Percentiles rank a stretch among this genome's conserved stretches.
These are phyloP conservation scores for Chaetomiaceae sp. DNA, from an alignment of 2,329 filamentous ascomycete genomes.

Conservation along the genomic window DNA sequence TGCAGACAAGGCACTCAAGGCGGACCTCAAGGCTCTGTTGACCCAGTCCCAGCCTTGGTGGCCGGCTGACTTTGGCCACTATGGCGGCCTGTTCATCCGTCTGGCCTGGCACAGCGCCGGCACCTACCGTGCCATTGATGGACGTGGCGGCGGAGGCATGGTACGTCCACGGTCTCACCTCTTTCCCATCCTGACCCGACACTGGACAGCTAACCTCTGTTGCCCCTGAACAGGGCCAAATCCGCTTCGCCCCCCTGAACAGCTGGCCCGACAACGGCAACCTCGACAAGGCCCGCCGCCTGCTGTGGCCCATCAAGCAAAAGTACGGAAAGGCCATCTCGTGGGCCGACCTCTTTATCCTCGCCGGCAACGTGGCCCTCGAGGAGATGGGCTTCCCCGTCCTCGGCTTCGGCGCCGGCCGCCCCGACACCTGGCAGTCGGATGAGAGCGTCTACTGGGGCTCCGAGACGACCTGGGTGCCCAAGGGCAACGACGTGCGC, in stretches of 20 bases:
- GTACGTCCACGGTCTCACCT: too few species aligned
- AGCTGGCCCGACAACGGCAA: conserved; percentile 77
- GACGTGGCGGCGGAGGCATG: conserved; percentile 65
- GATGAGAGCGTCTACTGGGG: conserved; percentile 78
- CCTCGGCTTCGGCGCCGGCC: conserved; percentile 69
- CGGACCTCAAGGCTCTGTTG: conserved; percentile 66
- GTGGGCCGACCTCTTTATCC: conserved; percentile 68
- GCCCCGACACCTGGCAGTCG: conserved; percentile 68
- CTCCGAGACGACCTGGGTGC: conserved; percentile 65
- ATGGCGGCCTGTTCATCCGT: conserved; percentile 73
- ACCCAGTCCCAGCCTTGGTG: conserved; percentile 77
- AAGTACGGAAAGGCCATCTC: conserved; percentile 82
- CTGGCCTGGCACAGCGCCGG: conserved; percentile 80
- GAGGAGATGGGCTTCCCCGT: conserved; percentile 73
- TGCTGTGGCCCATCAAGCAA: conserved; percentile 78
- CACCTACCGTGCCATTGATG: conserved; percentile 71
- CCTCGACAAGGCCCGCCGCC: conserved; percentile 74
- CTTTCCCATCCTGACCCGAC: too few species aligned
- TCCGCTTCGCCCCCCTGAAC: conserved; percentile 77
- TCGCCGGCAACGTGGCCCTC: conserved; percentile 71
- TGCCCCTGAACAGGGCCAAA: conserved; percentile 53
- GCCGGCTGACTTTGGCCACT: conserved; percentile 79
- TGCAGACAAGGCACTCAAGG: conserved; percentile 59
- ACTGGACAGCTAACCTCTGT: too few species aligned
- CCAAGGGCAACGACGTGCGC: conserved; percentile 61